phyloP scores from a whole-genome alignment of 2,329 filamentous ascomycete genomes.

The Pyricularia sp. region DNA sequence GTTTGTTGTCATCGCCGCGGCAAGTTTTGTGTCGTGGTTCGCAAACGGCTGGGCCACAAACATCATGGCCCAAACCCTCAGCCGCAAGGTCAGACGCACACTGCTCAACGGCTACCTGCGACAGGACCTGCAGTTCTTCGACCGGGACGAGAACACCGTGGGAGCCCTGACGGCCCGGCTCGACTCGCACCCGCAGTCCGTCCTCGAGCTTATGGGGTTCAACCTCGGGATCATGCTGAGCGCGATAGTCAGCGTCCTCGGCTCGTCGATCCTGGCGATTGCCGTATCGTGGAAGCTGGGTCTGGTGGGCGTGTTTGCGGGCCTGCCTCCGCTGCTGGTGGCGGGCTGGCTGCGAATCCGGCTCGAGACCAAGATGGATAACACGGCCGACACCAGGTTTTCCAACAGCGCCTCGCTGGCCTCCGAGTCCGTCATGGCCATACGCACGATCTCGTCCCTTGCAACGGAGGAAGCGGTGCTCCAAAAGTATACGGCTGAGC shows the following conservation, averaged over 20 bases:
- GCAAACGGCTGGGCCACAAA: slow-evolving; percentile 26
- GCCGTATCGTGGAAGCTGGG: slow-evolving; percentile 37
- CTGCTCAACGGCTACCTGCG: slow-evolving; percentile 21
- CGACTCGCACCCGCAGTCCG: slow-evolving; percentile 25
- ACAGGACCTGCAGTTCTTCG: slow-evolving; percentile 32
- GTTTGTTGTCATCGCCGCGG: slow-evolving; percentile 37
- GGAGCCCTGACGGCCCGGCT: slow-evolving; percentile 26
- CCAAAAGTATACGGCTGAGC: slow-evolving; percentile 24
- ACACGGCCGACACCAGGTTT: slow-evolving; percentile 22
- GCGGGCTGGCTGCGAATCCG: slow-evolving; percentile 29
- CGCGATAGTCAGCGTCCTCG: slow-evolving; percentile 24
- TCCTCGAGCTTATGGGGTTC: slow-evolving; percentile 32
- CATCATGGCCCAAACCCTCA: slow-evolving; percentile 15
- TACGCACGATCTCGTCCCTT: slow-evolving; percentile 15
- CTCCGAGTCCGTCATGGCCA: slow-evolving; percentile 23
- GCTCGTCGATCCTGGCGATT: slow-evolving; percentile 31
- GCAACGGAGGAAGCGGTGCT: slow-evolving; percentile 17
- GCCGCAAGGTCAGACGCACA: slow-evolving; percentile 11
- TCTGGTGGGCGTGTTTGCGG: slow-evolving; percentile 35
- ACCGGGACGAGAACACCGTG: slow-evolving; percentile 28
- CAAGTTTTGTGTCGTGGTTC: slow-evolving; percentile 34
- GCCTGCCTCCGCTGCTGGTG: slow-evolving; percentile 24
- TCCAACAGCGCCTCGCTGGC: slow-evolving; percentile 30
- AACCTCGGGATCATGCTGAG: slow-evolving; percentile 30
- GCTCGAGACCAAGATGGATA: slow-evolving; percentile 29